These are phyloP conservation scores for Wickerhamomyces hampshirensis DNA, from an alignment of 805 yeast species.

Conservation along the genomic window DNA sequence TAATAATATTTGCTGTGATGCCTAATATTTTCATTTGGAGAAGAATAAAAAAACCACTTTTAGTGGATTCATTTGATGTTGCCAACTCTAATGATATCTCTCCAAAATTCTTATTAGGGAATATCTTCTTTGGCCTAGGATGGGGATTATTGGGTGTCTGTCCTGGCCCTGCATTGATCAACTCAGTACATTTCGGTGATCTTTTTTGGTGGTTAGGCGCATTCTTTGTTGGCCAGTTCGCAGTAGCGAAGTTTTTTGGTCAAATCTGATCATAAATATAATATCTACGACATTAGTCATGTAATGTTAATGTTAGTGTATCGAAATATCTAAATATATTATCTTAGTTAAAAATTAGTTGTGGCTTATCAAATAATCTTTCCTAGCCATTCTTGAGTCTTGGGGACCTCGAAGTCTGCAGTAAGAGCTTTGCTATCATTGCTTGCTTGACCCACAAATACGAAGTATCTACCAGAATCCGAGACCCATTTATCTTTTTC, in stretches of 20 bases:
- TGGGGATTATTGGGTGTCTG: constrained; percentile 51
- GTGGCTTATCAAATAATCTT: too few relatives aligned
- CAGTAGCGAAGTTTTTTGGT: constrained; percentile 1
- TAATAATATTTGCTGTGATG: constrained; percentile 37
- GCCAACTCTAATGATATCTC: constrained; percentile 24
- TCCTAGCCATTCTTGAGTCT: too few relatives aligned
- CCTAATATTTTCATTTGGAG: constrained; percentile 41
- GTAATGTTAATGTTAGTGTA: too few relatives aligned
- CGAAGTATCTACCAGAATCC: constrained; percentile 46
- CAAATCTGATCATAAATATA: too few relatives aligned
- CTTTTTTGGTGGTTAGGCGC: constrained; percentile 8
- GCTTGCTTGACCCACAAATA: constrained; percentile 39
- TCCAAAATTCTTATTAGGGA: constrained; percentile 34
- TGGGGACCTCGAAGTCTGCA: constrained; percentile 11
- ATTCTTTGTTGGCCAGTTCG: constrained; percentile 11
- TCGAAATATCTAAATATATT: too few relatives aligned
- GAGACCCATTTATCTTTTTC: constrained; percentile 44
- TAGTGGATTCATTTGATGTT: constrained; percentile 22
- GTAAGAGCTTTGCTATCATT: constrained; percentile 19
- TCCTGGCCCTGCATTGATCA: constrained; percentile 47
- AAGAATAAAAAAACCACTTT: constrained; percentile 16
- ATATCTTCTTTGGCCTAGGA: constrained; percentile 43
- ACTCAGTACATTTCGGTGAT: constrained; percentile 13
- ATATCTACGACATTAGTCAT: too few relatives aligned
- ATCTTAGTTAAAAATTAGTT: too few relatives aligned